These are phyloP conservation scores for Pelargonium fulgidum DNA, from an alignment of 441 rosid genomes.

Conservation along the genomic window DNA sequence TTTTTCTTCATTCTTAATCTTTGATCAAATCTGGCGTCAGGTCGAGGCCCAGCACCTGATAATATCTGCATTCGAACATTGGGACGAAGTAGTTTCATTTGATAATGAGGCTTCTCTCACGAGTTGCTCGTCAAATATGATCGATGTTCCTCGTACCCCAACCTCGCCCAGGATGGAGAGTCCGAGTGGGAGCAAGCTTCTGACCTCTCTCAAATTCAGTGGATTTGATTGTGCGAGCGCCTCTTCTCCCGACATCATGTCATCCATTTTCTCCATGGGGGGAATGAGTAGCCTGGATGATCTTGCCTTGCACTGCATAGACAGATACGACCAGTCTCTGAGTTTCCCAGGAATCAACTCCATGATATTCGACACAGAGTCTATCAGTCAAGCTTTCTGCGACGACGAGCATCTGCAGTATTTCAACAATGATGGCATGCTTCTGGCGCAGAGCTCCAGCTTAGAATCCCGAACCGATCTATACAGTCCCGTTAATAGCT, in stretches of 20 bases:
- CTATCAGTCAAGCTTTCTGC: conserved; percentile 50
- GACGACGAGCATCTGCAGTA: conserved; percentile 59
- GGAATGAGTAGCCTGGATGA: conserved; percentile 51
- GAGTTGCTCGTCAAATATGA: conserved; percentile 36
- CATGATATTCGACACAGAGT: conserved; percentile 50
- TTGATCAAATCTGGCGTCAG: conserved; percentile 32
- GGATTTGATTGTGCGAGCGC: conserved; percentile 52
- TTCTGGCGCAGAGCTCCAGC: conserved; percentile 35
- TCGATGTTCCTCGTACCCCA: conserved; percentile 27
- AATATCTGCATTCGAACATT: conserved; percentile 53
- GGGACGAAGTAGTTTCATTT: conserved; percentile 50
- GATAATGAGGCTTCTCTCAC: conserved; percentile 53
- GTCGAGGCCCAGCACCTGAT: conserved; percentile 63
- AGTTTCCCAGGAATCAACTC: conserved; percentile 43
- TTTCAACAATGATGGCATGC: conserved; percentile 32
- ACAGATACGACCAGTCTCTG: conserved; percentile 44
- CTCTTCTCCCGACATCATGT: conserved; percentile 53
- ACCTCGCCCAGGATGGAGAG: conserved; percentile 34
- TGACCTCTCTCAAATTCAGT: conserved; percentile 37
- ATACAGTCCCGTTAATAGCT: conserved; percentile 48
- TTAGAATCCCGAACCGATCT: conserved; percentile 54
- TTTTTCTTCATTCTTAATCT: conserved; percentile 15
- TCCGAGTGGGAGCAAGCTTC: conserved; percentile 31
- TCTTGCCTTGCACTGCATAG: conserved; percentile 42
- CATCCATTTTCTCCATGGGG: conserved; percentile 47